These are phyloP conservation scores for Fusarium aywerte DNA, from an alignment of 2,329 filamentous ascomycete species.

Conservation along the genomic window DNA sequence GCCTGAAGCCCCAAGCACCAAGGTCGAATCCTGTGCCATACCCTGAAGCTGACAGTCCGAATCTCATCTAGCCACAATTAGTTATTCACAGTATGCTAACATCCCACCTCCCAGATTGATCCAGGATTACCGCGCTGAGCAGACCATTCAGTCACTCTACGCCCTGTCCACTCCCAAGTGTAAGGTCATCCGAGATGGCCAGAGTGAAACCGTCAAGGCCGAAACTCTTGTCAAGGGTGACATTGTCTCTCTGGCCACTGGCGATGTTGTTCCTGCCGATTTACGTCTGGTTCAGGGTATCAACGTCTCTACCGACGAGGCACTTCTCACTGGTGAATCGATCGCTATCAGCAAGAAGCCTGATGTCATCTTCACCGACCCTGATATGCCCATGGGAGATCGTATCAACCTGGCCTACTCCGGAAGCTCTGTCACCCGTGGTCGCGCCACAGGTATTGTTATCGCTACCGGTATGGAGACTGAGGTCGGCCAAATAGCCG, in stretches of 20 bases:
- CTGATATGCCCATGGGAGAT: conserved; percentile 72
- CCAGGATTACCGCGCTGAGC: conserved; percentile 70
- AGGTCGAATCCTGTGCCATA: conserved; percentile 44
- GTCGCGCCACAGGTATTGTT: conserved; percentile 75
- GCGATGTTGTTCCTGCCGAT: conserved; percentile 77
- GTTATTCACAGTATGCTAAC: conserved; percentile 44
- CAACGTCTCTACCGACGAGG: conserved; percentile 81
- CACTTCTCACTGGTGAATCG: conserved; percentile 78
- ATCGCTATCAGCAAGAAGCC: conserved; percentile 74
- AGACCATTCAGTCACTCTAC: conserved; percentile 70
- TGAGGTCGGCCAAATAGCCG: conserved; percentile 81
- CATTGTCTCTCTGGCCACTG: conserved; percentile 69
- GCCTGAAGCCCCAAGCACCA: conserved; percentile 45
- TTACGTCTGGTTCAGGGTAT: conserved; percentile 72
- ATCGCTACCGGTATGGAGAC: conserved; percentile 78
- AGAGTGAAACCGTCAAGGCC: conserved; percentile 63
- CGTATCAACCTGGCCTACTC: conserved; percentile 77
- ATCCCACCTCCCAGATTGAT: conserved; percentile 56
- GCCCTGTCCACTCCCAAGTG: conserved; percentile 68
- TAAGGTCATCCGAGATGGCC: conserved; percentile 66
- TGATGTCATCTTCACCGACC: conserved; percentile 63
- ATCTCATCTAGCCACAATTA: conserved; percentile 21
- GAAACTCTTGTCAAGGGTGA: conserved; percentile 73
- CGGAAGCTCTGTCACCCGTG: conserved; percentile 76
- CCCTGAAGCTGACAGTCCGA: conserved; percentile 46